Conservation (phyloP, 202 grass and related monocot genomes). For the Alloteropsis angusta region DNA sequence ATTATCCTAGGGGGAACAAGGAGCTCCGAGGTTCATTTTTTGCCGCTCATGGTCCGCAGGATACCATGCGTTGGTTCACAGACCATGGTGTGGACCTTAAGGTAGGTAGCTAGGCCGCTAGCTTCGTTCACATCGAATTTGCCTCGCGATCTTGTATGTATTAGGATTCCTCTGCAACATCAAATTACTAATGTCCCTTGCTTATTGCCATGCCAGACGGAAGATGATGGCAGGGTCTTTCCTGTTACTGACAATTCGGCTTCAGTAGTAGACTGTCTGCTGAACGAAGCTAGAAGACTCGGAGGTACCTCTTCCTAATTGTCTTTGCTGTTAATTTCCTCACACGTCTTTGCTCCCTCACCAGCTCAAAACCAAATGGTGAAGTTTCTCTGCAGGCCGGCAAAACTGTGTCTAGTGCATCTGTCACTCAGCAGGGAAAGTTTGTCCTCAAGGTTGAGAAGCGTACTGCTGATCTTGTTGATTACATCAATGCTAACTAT, state of each 20-base stretch:
- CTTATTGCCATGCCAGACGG: conserved; percentile 39
- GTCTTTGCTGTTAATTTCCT: background rate
- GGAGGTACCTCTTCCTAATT: conserved; percentile 48
- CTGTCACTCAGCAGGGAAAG: conserved; percentile 34
- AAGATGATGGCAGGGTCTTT: conserved; percentile 94
- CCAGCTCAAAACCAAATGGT: conserved; percentile 31
- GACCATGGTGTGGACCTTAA: conserved; percentile 82
- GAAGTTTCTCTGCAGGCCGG: conserved; percentile 82
- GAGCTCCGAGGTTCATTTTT: conserved; percentile 84
- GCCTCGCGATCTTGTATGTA: background rate
- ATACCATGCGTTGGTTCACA: conserved; percentile 80
- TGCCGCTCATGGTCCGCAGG: conserved; percentile 57
- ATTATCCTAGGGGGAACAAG: conserved; percentile 82
- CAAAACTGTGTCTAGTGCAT: conserved; percentile 56
- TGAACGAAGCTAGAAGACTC: conserved; percentile 68
- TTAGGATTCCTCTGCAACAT: background rate
- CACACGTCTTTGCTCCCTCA: background rate
- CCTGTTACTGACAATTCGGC: conserved; percentile 68
- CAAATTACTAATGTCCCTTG: background rate
- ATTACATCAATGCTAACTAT: conserved; percentile 54
- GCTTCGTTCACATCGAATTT: background rate
- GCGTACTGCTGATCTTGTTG: conserved; percentile 65
- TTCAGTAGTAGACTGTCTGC: conserved; percentile 73
- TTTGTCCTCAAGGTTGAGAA: conserved; percentile 80
- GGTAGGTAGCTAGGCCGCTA: conserved; percentile 51